Base-by-base conservation (phyloP, 345 rosid species). In the Nephelium lappaceum region DNA sequence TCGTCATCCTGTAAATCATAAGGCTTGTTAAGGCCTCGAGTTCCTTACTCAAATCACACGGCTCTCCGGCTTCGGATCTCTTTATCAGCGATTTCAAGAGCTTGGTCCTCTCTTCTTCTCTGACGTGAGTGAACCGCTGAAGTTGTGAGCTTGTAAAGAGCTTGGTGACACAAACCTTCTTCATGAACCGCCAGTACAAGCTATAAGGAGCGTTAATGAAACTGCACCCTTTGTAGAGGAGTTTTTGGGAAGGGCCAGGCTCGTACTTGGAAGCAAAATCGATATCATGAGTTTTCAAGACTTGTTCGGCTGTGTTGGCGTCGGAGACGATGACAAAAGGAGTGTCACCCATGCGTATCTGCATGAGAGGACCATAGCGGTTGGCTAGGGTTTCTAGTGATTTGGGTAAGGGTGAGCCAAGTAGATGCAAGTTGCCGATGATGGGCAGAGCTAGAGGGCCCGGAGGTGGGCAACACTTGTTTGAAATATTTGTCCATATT, bases 381-480 rank as follows among this genome's bases (percentile, higher is more conserved):
- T 14, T 25, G 39, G 88, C 83, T 19, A 81, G 85, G 66, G 8
- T 16, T 77, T 86, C 70, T 61, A 86, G 68, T 24, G 83, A 81
- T 65, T 51, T 62, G 12, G 84, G 80, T 70, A 83, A 77, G 72
- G 39, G 47, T 49, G 83, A 60, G 63, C 80, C 75, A 31, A 87
- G 78, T 18, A 84, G 85, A 77, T 81, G 83, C 23, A 88, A 83
- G 78, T 85, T 89, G 67, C 89, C 88, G 58, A 86, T 69, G 76
- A 88, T 64, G 43, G 89, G 91, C 7, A 86, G 77, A 71, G 85
- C 45, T 9, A 57, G 77, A 24, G 89, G 89, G 67, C 85, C 82
- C 3, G 91, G 89, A 12, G 91, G 91, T 12, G 15, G 78, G 0
- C 41, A 82, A 49, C 15, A 11, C 10, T 31, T 49, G 65, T 74